These are phyloP conservation scores for Cenococcum geophilum DNA, from an alignment of 495 filamentous ascomycete genomes.

Conservation along the genomic window DNA sequence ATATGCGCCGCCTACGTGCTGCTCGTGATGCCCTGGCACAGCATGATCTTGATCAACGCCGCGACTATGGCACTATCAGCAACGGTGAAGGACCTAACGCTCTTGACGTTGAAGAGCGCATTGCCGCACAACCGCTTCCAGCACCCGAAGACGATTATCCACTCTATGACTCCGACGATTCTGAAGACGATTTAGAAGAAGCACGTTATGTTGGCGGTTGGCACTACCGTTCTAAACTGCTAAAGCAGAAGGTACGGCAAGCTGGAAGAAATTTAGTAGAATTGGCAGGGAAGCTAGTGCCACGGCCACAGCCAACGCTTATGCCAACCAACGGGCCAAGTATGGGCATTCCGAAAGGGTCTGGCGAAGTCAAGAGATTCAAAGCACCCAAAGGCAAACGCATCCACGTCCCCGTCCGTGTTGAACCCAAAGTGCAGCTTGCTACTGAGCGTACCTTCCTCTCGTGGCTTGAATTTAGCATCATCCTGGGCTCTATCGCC, in stretches of 20 bases:
- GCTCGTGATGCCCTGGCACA: conserved; percentile 45
- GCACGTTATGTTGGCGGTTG: conserved; percentile 65
- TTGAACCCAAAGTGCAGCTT: conserved; percentile 97
- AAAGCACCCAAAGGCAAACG: conserved; percentile 85
- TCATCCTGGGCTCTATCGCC: conserved; percentile 88
- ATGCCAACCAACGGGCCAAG: conserved; percentile 50
- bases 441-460: conserved; percentile 94
- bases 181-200: conserved; percentile 67
- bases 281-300: conserved; percentile 49
- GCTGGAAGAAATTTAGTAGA: conserved; percentile 36
- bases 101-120: conserved; percentile 71
- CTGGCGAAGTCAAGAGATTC: conserved; percentile 59
- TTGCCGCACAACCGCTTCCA: conserved; percentile 51
- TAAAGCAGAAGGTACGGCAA: conserved; percentile 12
- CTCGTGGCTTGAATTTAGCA: conserved; percentile 94
- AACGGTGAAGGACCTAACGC: conserved; percentile 45
- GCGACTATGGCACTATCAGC: conserved; percentile 40
- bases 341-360: conserved; percentile 42
- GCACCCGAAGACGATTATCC: conserved; percentile 60
- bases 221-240: conserved; percentile 21
- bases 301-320: conserved; percentile 54
- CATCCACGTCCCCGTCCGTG: conserved; percentile 90
- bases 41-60: conserved; percentile 43
- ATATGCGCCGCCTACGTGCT: conserved; percentile 42
- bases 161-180: conserved; percentile 88